Conservation (phyloP, 148 eudicot genomes). For the Tetragonia tetragonoides region DNA sequence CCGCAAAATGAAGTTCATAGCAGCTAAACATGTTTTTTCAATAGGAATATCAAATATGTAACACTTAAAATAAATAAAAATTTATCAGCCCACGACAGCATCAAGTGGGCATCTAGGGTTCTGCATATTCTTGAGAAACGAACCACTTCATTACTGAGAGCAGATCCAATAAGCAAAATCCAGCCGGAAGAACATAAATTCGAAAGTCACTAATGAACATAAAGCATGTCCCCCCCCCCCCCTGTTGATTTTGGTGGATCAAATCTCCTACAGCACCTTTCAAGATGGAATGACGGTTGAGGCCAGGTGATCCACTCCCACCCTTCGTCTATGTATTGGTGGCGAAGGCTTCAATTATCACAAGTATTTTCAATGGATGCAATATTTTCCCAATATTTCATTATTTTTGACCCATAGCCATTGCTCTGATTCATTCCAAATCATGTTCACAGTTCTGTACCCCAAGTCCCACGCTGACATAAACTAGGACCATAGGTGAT, state of each 20-base stretch:
- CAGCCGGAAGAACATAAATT: not conserved
- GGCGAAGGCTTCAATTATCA: too few species aligned
- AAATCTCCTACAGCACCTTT: too few species aligned
- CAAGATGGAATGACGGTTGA: too few species aligned
- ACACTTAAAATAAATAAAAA: not conserved
- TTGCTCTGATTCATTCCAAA: not conserved
- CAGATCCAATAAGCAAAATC: not conserved
- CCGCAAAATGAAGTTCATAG: not conserved
- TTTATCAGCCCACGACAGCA: not conserved
- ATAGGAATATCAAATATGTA: not conserved
- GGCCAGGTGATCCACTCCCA: too few species aligned
- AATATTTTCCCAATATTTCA: too few species aligned
- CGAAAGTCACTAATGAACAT: too few species aligned
- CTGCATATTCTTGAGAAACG: too few species aligned
- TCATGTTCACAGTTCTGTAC: not conserved
- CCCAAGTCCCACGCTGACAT: not conserved
- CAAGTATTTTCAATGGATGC: not conserved
- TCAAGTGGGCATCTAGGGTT: not conserved
- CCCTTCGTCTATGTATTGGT: too few species aligned
- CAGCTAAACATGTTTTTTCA: not conserved
- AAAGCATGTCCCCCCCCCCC: too few species aligned
- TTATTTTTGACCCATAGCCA: not conserved
- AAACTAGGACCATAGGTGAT: not conserved
- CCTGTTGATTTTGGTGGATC: too few species aligned
- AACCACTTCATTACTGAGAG: not conserved